Base-by-base conservation (phyloP, 257 asterid species). In the Nicotiana otophora region DNA sequence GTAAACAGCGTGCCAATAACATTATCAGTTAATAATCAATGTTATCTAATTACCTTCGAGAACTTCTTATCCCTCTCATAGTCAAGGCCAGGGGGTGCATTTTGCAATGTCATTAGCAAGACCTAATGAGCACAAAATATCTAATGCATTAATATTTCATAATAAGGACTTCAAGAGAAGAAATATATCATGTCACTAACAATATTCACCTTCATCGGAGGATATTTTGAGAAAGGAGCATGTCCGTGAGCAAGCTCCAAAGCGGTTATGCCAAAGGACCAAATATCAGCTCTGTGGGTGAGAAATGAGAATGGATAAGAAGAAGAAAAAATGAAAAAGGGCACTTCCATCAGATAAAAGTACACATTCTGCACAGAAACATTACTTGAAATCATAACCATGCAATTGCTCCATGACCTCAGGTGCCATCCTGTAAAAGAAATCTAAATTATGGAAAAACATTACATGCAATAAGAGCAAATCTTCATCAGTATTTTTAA, bases 211-310 rank as follows among this genome's bases (percentile, higher is more conserved):
- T 96, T 96, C 96, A 96, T 93, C 53, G 99, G 98, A 86, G 99
- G 99, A 89, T 90, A 94, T 90, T 94, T 96, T 74, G 99, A 96
- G 89, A 96, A 96, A 82, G 99, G 99, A 70, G 99, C 99, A 88
- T 96, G 99, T 69, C 99, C 99, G 54, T 96, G 99, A 11, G 98
- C 99, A 82, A 96, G 98, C 93, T 96, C 99, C 92, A 96, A 88
- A 65, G 97, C 98, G 86, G 99, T 96, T 88, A 96, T 96, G 81
- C 99, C 99, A 86, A 96, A 96, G 82, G 99, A 96, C 99, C 99
- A 96, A 87, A 96, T 92, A 84, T 94, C 99, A 87, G 98, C 98
- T 88, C 99, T 96, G 77, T 65, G 67, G 81, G n/a, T 15, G 46
- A 75, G 60, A 46, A 82, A 8, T 15, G 63, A 75, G 60, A 54